Conservation (phyloP, 768 basidiomycete species). For the Suillus occidentalis region DNA sequence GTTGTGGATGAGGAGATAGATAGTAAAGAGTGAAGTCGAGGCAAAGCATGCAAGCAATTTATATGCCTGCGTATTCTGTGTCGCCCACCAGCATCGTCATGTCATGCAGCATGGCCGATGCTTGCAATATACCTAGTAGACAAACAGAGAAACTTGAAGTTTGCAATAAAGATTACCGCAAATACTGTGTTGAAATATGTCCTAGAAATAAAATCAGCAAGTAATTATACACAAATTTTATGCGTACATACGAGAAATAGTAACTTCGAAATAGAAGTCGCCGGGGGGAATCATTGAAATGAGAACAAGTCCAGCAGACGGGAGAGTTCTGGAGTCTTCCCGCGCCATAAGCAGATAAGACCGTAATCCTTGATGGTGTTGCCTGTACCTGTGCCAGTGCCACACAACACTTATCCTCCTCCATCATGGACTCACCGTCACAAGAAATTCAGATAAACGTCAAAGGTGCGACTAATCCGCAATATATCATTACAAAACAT, state of each 20-base stretch:
- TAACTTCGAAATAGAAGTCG: neutral
- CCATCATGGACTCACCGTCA: conserved; percentile 48
- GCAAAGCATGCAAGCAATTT: neutral
- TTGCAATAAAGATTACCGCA: neutral
- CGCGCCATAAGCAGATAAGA: neutral
- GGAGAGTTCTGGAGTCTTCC: conserved; percentile 1
- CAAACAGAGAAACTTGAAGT: neutral
- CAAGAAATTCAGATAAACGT: conserved; percentile 65
- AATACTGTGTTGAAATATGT: neutral
- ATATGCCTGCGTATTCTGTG: neutral
- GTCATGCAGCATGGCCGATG: neutral
- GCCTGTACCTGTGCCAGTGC: neutral
- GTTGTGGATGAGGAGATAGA: conserved; percentile 14
- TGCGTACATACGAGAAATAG: neutral
- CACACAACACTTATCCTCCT: conserved; percentile 11
- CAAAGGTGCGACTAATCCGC: conserved; percentile 48
- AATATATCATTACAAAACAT: neutral
- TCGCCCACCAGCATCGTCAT: neutral
- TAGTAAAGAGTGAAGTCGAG: neutral
- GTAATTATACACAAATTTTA: no score
- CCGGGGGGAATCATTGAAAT: neutral
- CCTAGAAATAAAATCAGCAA: neutral
- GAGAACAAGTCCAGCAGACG: neutral
- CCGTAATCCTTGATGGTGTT: neutral
- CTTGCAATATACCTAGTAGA: neutral